Percentiles rank a stretch among this genome's conserved stretches.
Conservation (phyloP, 495 filamentous ascomycete species). For the Hyaloscypha bicolor region DNA sequence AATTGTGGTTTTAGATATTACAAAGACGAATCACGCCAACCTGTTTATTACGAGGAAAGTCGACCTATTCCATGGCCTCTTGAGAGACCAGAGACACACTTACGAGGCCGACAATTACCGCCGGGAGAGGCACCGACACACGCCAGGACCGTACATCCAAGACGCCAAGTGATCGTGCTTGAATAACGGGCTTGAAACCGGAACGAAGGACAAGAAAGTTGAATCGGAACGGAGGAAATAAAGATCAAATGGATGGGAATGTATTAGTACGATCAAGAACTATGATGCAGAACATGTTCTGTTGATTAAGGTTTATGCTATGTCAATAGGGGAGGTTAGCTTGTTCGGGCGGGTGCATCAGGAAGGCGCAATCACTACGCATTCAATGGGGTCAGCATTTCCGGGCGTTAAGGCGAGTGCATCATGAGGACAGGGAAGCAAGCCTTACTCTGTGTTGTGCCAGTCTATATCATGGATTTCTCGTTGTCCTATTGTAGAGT, state of each 20-base stretch:
- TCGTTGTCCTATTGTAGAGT: neutral
- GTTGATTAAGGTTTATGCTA: neutral
- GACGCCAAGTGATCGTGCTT: slow-evolving; percentile 20
- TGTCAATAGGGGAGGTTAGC: neutral
- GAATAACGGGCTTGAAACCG: neutral
- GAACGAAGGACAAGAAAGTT: no score
- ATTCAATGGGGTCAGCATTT: neutral
- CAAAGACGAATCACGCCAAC: slow-evolving; percentile 7
- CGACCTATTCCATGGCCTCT: neutral
- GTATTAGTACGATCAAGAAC: no score
- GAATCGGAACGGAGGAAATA: no score
- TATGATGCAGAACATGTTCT: no score
- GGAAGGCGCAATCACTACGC: neutral
- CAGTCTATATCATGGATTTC: neutral
- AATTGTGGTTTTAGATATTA: slow-evolving; percentile 1
- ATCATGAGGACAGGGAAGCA: neutral
- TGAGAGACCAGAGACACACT: neutral
- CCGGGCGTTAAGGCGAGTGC: neutral
- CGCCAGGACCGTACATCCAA: slow-evolving; percentile 9
- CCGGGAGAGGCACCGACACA: slow-evolving; percentile 7
- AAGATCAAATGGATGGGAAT: no score
- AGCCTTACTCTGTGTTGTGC: neutral
- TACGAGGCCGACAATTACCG: neutral
- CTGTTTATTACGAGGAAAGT: slow-evolving; percentile 5
- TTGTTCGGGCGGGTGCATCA: neutral